A percentile compares a stretch with the other conserved stretches of the same genome.
phyloP scores from a whole-genome alignment of 768 basidiomycete genomes.

The Suillus discolor region DNA sequence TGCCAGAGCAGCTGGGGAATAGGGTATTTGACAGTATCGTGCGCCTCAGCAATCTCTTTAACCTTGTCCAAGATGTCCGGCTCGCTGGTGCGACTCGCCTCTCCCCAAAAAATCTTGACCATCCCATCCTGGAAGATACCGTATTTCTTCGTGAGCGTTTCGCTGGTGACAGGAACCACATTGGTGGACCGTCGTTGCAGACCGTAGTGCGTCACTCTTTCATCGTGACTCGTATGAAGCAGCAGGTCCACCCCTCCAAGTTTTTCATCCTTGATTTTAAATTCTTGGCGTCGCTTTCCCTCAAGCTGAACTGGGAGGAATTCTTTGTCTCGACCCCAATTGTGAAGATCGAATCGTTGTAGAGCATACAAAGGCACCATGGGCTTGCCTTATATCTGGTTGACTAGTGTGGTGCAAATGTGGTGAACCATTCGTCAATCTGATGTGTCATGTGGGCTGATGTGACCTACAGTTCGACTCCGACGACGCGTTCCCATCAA shows the following conservation, averaged over 20 bases:
- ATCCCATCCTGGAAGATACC: too few species aligned
- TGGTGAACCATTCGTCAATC: too few species aligned
- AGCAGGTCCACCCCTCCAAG: background rate
- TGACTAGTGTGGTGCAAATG: background rate
- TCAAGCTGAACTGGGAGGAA: background rate
- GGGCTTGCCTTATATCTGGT: background rate
- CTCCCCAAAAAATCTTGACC: too few species aligned
- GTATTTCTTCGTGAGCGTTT: too few species aligned
- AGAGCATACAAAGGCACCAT: background rate
- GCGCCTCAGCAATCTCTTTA: background rate
- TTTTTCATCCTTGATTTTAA: background rate
- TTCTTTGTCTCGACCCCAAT: conserved; percentile 1
- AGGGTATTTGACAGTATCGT: background rate
- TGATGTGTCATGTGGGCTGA: too few species aligned
- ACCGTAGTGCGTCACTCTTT: background rate
- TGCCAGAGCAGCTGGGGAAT: background rate
- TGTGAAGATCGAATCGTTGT: background rate
- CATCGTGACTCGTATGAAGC: background rate
- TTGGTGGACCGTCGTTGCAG: background rate
- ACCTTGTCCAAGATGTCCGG: background rate
- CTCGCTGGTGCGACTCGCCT: background rate
- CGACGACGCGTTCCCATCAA: too few species aligned
- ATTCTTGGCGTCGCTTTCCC: background rate
- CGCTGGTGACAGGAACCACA: background rate
- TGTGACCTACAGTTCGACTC: background rate